These are phyloP conservation scores for Lichtheimia ornata DNA, from an alignment of 371 early-diverging fungal species.

Conservation along the genomic window DNA sequence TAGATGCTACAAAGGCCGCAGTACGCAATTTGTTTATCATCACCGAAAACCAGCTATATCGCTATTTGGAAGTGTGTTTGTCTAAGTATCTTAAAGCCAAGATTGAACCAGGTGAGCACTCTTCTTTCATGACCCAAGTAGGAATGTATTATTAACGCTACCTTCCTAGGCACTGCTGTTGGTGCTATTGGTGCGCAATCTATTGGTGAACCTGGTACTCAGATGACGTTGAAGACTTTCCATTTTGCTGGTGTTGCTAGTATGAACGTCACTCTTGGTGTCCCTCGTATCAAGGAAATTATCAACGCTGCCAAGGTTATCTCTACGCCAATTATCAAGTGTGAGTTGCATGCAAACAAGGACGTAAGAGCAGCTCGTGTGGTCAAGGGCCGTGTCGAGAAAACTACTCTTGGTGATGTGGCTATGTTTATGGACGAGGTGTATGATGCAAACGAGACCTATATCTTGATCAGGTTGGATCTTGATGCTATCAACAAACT, in stretches of 20 bases:
- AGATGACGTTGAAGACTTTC: slow-evolving; percentile 99
- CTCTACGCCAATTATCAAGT: slow-evolving; percentile 94
- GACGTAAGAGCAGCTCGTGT: slow-evolving; percentile 85
- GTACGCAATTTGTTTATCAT: slow-evolving; percentile 72
- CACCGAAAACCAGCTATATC: slow-evolving; percentile 72
- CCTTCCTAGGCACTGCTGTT: slow-evolving; percentile 74
- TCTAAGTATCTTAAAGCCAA: slow-evolving; percentile 85
- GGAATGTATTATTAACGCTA: background rate
- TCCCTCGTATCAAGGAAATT: slow-evolving; percentile 99
- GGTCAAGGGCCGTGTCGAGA: slow-evolving; percentile 94
- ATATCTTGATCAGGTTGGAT: slow-evolving; percentile 81
- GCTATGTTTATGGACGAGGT: slow-evolving; percentile 93
- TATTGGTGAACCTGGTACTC: slow-evolving; percentile 99
- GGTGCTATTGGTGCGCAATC: slow-evolving; percentile 99
- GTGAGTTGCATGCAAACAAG: slow-evolving; percentile 68
- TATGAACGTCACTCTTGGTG: slow-evolving; percentile 99
- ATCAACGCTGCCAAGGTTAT: slow-evolving; percentile 93
- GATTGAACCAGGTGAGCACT: slow-evolving; percentile 82
- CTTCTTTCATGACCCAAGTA: slow-evolving; percentile 5
- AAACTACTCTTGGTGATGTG: slow-evolving; percentile 87
- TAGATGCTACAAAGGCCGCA: slow-evolving; percentile 46
- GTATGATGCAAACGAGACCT: slow-evolving; percentile 74
- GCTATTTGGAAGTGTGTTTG: slow-evolving; percentile 79
- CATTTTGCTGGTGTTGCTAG: slow-evolving; percentile 99
- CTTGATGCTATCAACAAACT: slow-evolving; percentile 76